These are phyloP conservation scores for Neurospora sp. DNA, from an alignment of 495 filamentous ascomycete genomes.

Conservation along the genomic window DNA sequence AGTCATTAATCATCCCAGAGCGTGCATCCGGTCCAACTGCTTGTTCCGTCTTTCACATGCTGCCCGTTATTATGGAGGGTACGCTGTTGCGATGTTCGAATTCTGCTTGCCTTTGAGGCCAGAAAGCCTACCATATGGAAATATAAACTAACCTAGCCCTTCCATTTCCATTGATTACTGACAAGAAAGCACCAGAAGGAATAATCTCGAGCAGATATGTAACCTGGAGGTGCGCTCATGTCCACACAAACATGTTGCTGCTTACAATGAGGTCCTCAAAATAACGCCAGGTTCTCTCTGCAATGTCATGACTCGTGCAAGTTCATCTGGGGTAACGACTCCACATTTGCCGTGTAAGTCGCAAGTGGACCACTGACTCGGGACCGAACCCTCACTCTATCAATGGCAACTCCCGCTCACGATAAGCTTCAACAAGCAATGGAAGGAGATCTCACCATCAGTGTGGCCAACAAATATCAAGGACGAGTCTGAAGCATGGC, in stretches of 20 bases:
- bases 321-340: background rate
- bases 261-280: background rate
- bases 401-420: background rate
- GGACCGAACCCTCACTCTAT: background rate
- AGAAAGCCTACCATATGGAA: background rate
- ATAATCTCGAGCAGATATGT: background rate
- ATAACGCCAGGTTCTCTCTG: background rate
- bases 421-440: background rate
- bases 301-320: background rate
- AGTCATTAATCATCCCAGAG: background rate
- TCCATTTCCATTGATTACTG: background rate
- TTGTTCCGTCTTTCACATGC: background rate
- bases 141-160: background rate
- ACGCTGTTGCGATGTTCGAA: background rate
- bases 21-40: background rate
- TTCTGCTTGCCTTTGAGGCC: background rate
- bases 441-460: background rate
- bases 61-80: background rate
- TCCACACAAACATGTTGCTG: background rate
- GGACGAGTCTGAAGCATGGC: background rate
- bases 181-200: background rate
- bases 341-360: background rate
- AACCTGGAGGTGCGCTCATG: background rate
- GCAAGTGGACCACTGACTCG: background rate
- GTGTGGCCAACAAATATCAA: background rate